Evolutionary conservation across 2,329 filamentous ascomycete species (phyloP).

Genomic region (Talaromyces atroroseus): DNA sequence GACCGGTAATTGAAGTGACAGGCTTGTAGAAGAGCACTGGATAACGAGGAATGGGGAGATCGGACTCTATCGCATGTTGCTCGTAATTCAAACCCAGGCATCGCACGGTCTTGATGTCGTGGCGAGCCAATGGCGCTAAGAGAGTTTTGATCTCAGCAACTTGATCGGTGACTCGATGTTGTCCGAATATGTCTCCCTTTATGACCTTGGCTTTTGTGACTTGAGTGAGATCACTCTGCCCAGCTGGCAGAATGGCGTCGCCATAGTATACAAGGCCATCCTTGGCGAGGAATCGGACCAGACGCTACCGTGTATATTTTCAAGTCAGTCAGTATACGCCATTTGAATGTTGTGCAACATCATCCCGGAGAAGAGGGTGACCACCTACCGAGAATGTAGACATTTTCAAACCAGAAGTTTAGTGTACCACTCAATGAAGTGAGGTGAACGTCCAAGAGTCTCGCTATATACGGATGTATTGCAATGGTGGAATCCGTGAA

Average conservation of each 20-base stretch:
- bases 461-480: background rate
- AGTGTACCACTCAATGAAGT: background rate
- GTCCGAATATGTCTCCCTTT: conserved; percentile 60
- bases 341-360: background rate
- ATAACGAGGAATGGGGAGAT: conserved; percentile 63
- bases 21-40: conserved; percentile 74
- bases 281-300: conserved; percentile 67
- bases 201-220: conserved; percentile 58
- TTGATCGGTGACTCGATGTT: conserved; percentile 59
- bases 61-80: conserved; percentile 64
- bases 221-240: conserved; percentile 56
- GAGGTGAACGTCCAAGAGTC: background rate
- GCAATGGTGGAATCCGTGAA: background rate
- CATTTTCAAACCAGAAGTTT: background rate
- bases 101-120: conserved; percentile 61
- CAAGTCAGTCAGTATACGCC: background rate
- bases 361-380: background rate
- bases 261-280: conserved; percentile 68
- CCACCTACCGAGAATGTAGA: conserved; percentile 10
- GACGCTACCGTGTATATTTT: conserved; percentile 48
- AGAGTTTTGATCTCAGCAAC: conserved; percentile 49
- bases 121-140: conserved; percentile 58
- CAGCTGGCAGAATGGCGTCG: conserved; percentile 63
- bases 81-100: conserved; percentile 69
- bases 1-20: conserved; percentile 59